Conservation (phyloP, 192 early-diverging fungal genomes). For the Gonapodya prolifera region DNA sequence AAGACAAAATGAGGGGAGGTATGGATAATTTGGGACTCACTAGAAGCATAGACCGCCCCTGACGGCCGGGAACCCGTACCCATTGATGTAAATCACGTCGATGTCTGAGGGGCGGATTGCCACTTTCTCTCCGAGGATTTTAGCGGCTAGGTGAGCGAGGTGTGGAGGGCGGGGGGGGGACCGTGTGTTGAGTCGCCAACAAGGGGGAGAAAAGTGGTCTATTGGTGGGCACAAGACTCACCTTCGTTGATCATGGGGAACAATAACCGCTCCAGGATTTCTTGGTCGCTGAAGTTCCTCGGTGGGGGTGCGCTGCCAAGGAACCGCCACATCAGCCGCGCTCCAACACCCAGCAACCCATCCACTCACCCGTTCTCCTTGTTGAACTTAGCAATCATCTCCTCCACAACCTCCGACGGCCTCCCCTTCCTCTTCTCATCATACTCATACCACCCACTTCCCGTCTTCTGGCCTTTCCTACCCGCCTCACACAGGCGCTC, state of each 20-base stretch:
- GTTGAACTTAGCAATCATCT: neutral
- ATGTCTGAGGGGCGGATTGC: neutral
- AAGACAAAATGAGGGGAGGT: too few species aligned
- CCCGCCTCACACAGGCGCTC: neutral
- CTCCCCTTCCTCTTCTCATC: neutral
- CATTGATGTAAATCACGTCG: neutral
- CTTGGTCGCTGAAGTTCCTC: neutral
- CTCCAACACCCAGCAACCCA: too few species aligned
- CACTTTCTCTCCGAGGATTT: neutral
- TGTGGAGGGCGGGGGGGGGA: too few species aligned
- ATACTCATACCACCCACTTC: neutral
- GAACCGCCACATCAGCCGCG: too few species aligned
- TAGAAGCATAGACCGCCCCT: neutral
- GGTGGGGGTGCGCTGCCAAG: neutral
- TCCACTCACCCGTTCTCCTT: neutral
- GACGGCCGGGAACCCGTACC: neutral
- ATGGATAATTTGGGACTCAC: too few species aligned
- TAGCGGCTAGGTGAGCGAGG: too few species aligned
- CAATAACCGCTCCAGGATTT: neutral
- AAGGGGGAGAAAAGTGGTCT: too few species aligned
- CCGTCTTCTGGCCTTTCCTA: neutral
- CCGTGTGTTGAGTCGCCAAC: too few species aligned
- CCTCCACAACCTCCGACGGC: neutral
- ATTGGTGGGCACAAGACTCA: too few species aligned
- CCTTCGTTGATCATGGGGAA: constrained; percentile 5